Base-by-base conservation (phyloP, 257 asterid genomes). In the Misopates orontium region DNA sequence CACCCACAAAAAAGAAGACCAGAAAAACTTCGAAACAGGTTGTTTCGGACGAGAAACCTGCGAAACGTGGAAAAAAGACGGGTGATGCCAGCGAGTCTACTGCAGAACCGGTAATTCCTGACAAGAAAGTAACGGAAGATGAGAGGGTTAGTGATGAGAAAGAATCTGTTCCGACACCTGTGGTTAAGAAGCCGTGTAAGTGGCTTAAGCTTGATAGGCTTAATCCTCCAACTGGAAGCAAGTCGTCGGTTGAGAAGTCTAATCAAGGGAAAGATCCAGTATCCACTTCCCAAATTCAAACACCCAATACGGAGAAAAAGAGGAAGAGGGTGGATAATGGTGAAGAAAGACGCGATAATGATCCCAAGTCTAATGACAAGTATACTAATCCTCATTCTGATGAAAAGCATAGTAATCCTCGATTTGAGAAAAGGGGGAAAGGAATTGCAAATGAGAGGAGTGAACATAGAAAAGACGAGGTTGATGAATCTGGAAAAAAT, bases 201-300 rank as follows among this genome's bases (percentile, higher is more conserved):
- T 79, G 83, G 84, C 84, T 76, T 5, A 76, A 77, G 63, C 84
- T 78, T 16, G 84, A 76, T 19, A 73, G 71, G 75, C 79, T 81
- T 18, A 31, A 71, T 56, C 70, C 86, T 56, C 77, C 70, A 4
- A 14, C 60, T 60, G 86, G 15, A 52, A 73, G 71, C 59, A 76
- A 80, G 53, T 44, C 80, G 16, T 57, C 79, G 4, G 59, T 56
- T 56, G 68, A 60, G 85, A 70, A 77, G 47, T 58, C 70, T 60
- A 62, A 71, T 59, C 80, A 69, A 66, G 71, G 32, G 56, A 74
- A 73, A 65, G 84, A 81, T 67, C 77, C 60, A 14, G 71, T 76
- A 51, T 32, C 59, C 51, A 50, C 45, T 68, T 31, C 79, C 25
- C 72, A 57, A 61, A 68, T 47, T 76, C 66, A 62, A 47, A 19